Evolutionary conservation across 495 filamentous ascomycete species (phyloP).

Genomic region (Penicillium diatomitis): DNA sequence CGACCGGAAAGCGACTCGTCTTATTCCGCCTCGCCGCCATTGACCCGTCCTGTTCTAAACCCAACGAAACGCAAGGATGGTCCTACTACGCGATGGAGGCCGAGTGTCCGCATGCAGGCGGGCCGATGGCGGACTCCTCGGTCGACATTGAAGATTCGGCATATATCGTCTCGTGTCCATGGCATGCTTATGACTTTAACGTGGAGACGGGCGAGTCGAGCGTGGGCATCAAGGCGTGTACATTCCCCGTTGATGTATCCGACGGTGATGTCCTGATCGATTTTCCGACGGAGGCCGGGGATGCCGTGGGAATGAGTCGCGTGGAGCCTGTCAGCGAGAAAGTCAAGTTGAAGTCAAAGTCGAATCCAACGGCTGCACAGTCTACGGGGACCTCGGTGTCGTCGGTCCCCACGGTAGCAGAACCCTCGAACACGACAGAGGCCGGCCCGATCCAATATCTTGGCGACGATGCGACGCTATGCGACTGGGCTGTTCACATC

Average conservation of each 20-base stretch:
- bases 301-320: constrained; percentile 17
- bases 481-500: constrained; percentile 45
- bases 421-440: constrained; percentile 7
- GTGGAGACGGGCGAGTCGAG: constrained; percentile 48
- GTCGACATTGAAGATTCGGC: constrained; percentile 47
- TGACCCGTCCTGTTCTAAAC: constrained; percentile 19
- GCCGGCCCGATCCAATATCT: constrained; percentile 25
- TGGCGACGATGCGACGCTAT: constrained; percentile 35
- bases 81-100: constrained; percentile 47
- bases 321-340: constrained; percentile 42
- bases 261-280: constrained; percentile 27
- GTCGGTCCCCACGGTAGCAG: constrained; percentile 11
- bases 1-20: constrained; percentile 41
- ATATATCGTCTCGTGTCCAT: constrained; percentile 45
- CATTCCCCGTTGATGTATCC: constrained; percentile 36
- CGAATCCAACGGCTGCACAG: too few species aligned
- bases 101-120: constrained; percentile 44
- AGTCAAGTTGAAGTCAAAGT: constrained; percentile 34
- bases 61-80: constrained; percentile 36
- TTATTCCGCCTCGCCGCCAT: constrained; percentile 42
- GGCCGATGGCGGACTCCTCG: constrained; percentile 40
- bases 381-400: too few species aligned
- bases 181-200: constrained; percentile 50
- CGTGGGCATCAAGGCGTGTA: constrained; percentile 44
- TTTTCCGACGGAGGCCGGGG: constrained; percentile 16